phyloP scores from a whole-genome alignment of 192 early-diverging fungal genomes.

The Rhizoclosmatium globosum region DNA sequence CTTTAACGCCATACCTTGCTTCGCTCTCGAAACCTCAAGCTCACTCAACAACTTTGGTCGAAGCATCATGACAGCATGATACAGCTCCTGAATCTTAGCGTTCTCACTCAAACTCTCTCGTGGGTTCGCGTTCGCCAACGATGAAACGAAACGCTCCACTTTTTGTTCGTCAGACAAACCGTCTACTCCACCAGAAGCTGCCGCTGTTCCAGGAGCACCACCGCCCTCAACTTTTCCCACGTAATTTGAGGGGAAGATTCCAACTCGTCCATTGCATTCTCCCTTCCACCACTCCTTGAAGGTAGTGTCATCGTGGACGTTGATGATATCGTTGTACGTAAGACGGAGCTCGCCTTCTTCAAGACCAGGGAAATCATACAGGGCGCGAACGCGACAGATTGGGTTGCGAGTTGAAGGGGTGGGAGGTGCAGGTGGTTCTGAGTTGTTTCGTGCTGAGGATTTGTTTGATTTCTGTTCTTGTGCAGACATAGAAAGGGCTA shows the following conservation, averaged over 20 bases:
- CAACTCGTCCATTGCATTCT: slow-evolving; percentile 81
- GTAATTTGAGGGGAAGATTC: slow-evolving; percentile 98
- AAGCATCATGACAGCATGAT: slow-evolving; percentile 81
- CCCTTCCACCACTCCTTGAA: slow-evolving; percentile 99
- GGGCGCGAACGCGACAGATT: slow-evolving; percentile 84
- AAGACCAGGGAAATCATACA: slow-evolving; percentile 92
- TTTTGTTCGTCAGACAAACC: slow-evolving; percentile 77
- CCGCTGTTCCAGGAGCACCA: slow-evolving; percentile 26
- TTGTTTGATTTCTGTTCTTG: slow-evolving; percentile 38
- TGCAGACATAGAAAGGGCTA: slow-evolving; percentile 86
- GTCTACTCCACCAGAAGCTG: slow-evolving; percentile 55
- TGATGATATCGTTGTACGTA: slow-evolving; percentile 85
- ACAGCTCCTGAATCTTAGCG: slow-evolving; percentile 69
- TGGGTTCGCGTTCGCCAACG: slow-evolving; percentile 82
- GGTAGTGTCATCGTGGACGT: slow-evolving; percentile 87
- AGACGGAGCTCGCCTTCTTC: slow-evolving; percentile 94
- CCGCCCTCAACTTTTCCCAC: slow-evolving; percentile 64
- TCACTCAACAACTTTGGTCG: slow-evolving; percentile 87
- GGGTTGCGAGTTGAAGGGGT: slow-evolving; percentile 41
- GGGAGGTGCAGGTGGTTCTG: neutral
- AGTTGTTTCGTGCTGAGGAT: neutral
- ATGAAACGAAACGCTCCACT: slow-evolving; percentile 78
- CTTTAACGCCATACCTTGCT: slow-evolving; percentile 68
- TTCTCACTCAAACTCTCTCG: slow-evolving; percentile 89
- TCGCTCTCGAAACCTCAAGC: slow-evolving; percentile 82